Base-by-base conservation (phyloP, 176 grass and related monocot species). In the Otatea glauca region DNA sequence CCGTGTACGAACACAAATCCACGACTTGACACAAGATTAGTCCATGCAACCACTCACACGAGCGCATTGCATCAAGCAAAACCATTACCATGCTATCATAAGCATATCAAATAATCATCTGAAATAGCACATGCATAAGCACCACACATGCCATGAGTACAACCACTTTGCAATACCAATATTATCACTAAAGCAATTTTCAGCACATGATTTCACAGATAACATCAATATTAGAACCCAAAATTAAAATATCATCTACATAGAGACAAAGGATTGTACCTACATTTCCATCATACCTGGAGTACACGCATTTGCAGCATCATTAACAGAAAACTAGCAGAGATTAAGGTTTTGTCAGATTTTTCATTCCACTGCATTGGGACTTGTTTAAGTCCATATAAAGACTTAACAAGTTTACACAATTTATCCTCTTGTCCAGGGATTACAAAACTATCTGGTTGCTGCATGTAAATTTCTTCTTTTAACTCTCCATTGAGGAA, bases 231-330 rank as follows among this genome's bases (percentile, higher is more conserved):
- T 62, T 72, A 18, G 65, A 18, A 67, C n/a, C 58, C n/a, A 61
- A 10, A 12, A 61, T 61, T 61, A 61, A 12, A 82, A 51, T 54
- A 35, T 35, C 34, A 35, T 35, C 34, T 2, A 35, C 34, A 35
- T 35, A 35, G 34, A 35, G 34, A 35, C 79, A 82, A 16, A 84
- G 7, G 12, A 84, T 37, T 11, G 74, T 23, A 60, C 45, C 54
- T 56, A 10, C 45, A 75, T 20, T 5, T 25, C 61, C 23, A 62
- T 23, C 35, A 56, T 25, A 43, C 23, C 62, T 84, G 24, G n/a
- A 59, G 9, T 75, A 84, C 35, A 84, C 69, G 41, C 81, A 84
- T 60, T 74, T 73, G 58, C 81, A 50, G 68, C 42, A 58, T 84
- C 81, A 65, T 56, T 84, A 29, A 84, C 34, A 63, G 44, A 24